These are phyloP conservation scores for Sporopachydermia cereana DNA, from an alignment of 1,139 yeast genomes.

Conservation along the genomic window DNA sequence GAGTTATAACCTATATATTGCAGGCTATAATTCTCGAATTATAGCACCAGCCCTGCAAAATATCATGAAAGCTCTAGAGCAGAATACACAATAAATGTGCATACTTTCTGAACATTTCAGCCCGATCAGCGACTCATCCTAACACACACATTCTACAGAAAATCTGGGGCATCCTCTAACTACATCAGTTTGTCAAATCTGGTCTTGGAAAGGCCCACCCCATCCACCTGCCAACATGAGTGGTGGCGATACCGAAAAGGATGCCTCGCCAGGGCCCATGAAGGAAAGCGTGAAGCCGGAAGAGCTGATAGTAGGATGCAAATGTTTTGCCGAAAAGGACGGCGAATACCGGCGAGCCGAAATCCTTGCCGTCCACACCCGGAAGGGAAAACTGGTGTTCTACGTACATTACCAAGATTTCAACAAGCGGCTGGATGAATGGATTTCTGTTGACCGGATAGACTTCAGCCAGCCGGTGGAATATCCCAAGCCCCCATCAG, in stretches of 20 bases:
- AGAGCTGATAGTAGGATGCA: slow-evolving; percentile 61
- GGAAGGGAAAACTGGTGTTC: slow-evolving; percentile 68
- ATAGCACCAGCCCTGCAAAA: too few species aligned
- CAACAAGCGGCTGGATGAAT: slow-evolving; percentile 90
- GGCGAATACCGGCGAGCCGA: slow-evolving; percentile 76
- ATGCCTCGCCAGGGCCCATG: slow-evolving; percentile 5
- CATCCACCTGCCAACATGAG: not conserved
- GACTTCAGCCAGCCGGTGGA: slow-evolving; percentile 58
- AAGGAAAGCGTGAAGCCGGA: slow-evolving; percentile 24
- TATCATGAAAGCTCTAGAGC: too few species aligned
- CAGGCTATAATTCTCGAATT: too few species aligned
- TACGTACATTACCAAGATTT: slow-evolving; percentile 93
- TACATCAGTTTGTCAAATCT: not conserved
- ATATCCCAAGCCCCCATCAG: slow-evolving; percentile 45
- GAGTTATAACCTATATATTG: too few species aligned
- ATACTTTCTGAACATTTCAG: not conserved
- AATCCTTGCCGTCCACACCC: slow-evolving; percentile 61
- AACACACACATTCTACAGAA: not conserved
- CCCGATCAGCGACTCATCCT: not conserved
- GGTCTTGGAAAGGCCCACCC: slow-evolving; percentile 6
- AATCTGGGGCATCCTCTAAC: not conserved
- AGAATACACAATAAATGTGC: too few species aligned
- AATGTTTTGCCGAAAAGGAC: slow-evolving; percentile 71
- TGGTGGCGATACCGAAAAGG: slow-evolving; percentile 5
- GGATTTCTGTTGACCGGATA: slow-evolving; percentile 67